Conservation (phyloP, 2,329 filamentous ascomycete genomes). For the Arthroderma sp. region DNA sequence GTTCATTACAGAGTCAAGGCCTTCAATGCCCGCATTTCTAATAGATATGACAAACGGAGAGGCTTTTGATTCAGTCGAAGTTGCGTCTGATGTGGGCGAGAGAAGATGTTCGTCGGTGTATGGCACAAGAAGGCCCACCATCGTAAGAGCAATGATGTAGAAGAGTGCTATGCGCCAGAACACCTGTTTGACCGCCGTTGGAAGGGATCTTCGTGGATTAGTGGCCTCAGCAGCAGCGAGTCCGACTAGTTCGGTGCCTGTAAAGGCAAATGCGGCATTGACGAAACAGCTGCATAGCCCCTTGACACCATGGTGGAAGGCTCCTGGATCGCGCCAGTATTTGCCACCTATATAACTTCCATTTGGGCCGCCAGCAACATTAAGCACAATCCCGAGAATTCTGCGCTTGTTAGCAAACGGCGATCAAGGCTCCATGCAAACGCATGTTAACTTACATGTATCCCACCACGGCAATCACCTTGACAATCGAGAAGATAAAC, state of each 20-base stretch:
- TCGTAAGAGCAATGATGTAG: constrained; percentile 45
- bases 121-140: constrained; percentile 52
- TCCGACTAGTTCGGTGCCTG: constrained; percentile 39
- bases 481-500: constrained; percentile 42
- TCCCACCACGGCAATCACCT: constrained; percentile 39
- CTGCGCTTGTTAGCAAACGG: constrained; percentile 37
- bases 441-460: constrained; percentile 41
- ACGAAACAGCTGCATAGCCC: constrained; percentile 50
- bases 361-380: constrained; percentile 53
- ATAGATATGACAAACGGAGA: constrained; percentile 62
- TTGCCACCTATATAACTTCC: constrained; percentile 51
- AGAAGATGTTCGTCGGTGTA: constrained; percentile 52
- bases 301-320: constrained; percentile 46
- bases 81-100: constrained; percentile 41
- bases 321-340: constrained; percentile 53
- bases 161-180: constrained; percentile 47
- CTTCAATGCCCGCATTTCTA: constrained; percentile 52
- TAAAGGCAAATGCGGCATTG: constrained; percentile 28
- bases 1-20: constrained; percentile 61
- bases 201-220: constrained; percentile 42
- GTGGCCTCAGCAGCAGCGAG: constrained; percentile 45
- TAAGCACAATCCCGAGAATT: constrained; percentile 51
- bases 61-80: constrained; percentile 51
- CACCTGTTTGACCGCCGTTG: constrained; percentile 42
- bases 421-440: neutral